These are phyloP conservation scores for Drosera capensis DNA, from an alignment of 148 eudicot genomes.

Conservation along the genomic window DNA sequence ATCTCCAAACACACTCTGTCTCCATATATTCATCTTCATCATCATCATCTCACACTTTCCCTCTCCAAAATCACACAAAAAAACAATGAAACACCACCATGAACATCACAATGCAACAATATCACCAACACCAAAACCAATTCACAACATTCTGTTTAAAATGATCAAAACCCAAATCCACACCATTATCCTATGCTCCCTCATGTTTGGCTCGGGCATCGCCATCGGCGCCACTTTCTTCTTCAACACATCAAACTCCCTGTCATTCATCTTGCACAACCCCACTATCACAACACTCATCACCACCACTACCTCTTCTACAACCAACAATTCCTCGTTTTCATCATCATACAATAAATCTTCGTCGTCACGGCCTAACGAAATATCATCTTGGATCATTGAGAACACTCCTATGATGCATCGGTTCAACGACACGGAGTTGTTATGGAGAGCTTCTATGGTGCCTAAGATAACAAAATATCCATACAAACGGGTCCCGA, in stretches of 20 bases:
- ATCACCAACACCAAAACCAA: background rate
- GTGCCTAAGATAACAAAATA: constrained; percentile 9
- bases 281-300: background rate
- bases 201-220: background rate
- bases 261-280: background rate
- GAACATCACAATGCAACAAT: too few relatives aligned
- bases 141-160: too few relatives aligned
- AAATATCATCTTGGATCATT: background rate
- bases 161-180: background rate
- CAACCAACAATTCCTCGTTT: background rate
- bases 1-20: too few relatives aligned
- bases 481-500: constrained; percentile 13
- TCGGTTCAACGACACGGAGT: constrained; percentile 19
- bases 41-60: too few relatives aligned
- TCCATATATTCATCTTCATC: too few relatives aligned
- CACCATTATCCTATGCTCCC: background rate
- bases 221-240: background rate
- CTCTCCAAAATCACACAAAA: too few relatives aligned
- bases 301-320: background rate
- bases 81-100: too few relatives aligned
- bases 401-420: background rate
- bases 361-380: background rate
- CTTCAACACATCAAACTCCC: background rate
- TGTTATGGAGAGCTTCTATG: constrained; percentile 32
- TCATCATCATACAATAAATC: background rate